phyloP scores from a whole-genome alignment of 345 rosid species.

The Eucalyptus shirleyi region DNA sequence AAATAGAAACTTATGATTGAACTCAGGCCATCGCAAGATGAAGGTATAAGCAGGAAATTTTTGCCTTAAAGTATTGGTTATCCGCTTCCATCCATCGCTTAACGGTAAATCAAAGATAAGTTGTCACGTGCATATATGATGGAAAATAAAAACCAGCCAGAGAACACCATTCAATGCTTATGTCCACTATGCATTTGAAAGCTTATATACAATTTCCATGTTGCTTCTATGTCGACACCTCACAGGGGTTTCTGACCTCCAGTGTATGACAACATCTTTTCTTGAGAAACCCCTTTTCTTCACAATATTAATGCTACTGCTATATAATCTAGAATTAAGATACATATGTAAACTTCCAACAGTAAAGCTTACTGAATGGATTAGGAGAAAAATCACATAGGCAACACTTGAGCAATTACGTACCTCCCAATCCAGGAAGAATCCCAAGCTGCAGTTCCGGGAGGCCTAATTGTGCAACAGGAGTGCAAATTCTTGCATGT shows the following conservation, averaged over 20 bases:
- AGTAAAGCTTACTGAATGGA: background rate
- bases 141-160: background rate
- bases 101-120: background rate
- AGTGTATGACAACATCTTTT: background rate
- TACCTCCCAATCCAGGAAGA: conserved; percentile 99
- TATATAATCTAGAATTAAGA: background rate
- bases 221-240: background rate
- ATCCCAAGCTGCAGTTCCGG: conserved; percentile 95
- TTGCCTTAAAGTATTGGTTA: background rate
- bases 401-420: background rate
- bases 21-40: background rate
- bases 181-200: background rate
- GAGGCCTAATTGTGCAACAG: conserved; percentile 75
- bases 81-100: background rate
- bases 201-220: background rate
- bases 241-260: background rate
- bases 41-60: background rate
- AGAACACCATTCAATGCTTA: background rate
- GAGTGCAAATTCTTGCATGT: conserved; percentile 80
- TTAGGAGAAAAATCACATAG: background rate
- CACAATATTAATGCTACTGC: background rate
- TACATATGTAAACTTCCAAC: background rate
- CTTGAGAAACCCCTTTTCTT: background rate
- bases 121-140: background rate
- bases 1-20: background rate